Conservation (phyloP, 208 protist genomes). For the Leishmania martiniquensis region DNA sequence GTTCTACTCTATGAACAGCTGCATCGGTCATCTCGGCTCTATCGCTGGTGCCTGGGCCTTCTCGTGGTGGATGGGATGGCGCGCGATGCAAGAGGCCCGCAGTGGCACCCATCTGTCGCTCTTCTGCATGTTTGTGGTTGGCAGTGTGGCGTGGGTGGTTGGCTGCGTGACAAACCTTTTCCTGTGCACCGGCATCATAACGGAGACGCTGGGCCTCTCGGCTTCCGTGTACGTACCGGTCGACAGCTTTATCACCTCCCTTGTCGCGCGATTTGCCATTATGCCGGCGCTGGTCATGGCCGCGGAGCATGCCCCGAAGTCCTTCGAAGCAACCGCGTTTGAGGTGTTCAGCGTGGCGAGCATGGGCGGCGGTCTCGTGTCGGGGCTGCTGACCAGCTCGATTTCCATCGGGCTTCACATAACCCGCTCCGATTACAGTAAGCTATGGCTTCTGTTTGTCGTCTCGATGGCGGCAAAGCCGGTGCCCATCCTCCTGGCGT, state of each 20-base stretch:
- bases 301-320: conserved; percentile 54
- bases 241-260: conserved; percentile 48
- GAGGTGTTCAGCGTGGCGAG: conserved; percentile 53
- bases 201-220: conserved; percentile 30
- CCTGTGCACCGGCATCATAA: conserved; percentile 47
- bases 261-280: conserved; percentile 58
- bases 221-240: conserved; percentile 39
- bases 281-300: conserved; percentile 60
- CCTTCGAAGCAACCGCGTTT: conserved; percentile 49
- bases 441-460: conserved; percentile 32
- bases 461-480: conserved; percentile 46
- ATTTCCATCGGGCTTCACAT: conserved; percentile 36
- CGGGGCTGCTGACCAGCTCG: conserved; percentile 33
- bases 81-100: conserved; percentile 32
- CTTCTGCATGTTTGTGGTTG: conserved; percentile 52
- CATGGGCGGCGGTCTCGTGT: conserved; percentile 43
- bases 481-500: conserved; percentile 47
- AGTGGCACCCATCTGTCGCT: conserved; percentile 29
- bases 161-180: conserved; percentile 53
- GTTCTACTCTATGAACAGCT: conserved; percentile 49
- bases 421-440: conserved; percentile 25
- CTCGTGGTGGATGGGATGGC: conserved; percentile 40
- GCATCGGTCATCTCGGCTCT: conserved; percentile 37
- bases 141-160: conserved; percentile 48
- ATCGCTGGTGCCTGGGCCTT: conserved; percentile 50